Evolutionary conservation across 139 green algal genomes (phyloP), one percentile per base, ranked within the genome.

Genomic region (Prasinococcaceae sp.): DNA sequence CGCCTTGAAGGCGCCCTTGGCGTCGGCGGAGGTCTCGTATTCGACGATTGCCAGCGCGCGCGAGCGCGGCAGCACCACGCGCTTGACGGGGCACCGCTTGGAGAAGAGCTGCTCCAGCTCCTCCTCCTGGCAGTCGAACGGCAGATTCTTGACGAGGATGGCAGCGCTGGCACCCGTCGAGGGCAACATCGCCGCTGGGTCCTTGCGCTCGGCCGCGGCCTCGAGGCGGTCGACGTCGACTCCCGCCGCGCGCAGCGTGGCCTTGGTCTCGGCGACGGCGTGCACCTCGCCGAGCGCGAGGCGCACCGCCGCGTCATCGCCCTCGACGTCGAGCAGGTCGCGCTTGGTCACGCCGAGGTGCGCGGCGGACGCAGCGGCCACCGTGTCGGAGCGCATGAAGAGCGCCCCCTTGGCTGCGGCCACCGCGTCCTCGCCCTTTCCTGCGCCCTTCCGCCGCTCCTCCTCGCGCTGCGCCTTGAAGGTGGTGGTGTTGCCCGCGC

Each of bases 141-240:
- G 90, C 74, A 98, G 56, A 64, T 98, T 98, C 80, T 98, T 97
- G 6, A 95, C 72, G 6, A 97, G 66, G 30, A 98, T 65, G 33
- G 12, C 50, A 2, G 59, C 59, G 47, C 46, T 38, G 53, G 47
- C 24, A 39, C 53, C 33, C 14, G 37, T 19, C 37, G 22, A 26
- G 12, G 50, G 6, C 10, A 47, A 19, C 12, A 14, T 60, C 3
- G 24, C 24, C 0, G 67, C 60, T 36, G 68, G 72, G 26, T 84
- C 80, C 6, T 58, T 37, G 4, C 73, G 72, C 9, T 67, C 67
- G 2, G 87, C 85, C 5, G 86, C 79, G 1, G 42, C 30, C 60
- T 96, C 84, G 2, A 97, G 60, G 16, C 61, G 53, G 2, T 43
- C 53, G 16, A 93, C 76, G 47, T 78, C 59, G 9, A 95, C 76